A percentile compares a stretch with the other conserved stretches of the same genome.
Evolutionary conservation across 768 basidiomycete genomes (phyloP).

Genomic region (Phylloporus arenicola): DNA sequence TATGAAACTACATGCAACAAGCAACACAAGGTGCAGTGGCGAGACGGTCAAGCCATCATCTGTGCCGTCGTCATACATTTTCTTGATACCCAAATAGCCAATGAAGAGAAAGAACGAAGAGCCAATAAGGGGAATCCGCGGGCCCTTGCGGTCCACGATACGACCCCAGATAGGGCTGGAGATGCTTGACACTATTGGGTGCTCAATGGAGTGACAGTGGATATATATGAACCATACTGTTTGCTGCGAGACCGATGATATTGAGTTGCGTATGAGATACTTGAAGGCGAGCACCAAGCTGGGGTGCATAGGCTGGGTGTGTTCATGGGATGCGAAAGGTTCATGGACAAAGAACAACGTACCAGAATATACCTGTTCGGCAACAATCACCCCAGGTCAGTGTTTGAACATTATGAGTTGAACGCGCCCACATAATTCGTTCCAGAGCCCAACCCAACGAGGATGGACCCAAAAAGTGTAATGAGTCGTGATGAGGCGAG

Average conservation of each 20-base stretch:
- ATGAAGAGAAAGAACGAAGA: constrained; percentile 57
- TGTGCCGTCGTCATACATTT: constrained; percentile 56
- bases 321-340: neutral
- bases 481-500: constrained; percentile 40
- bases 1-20: constrained; percentile 60
- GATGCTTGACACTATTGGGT: constrained; percentile 58
- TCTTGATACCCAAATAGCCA: constrained; percentile 75
- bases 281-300: constrained; percentile 69
- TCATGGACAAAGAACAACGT: neutral
- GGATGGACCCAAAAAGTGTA: constrained; percentile 50
- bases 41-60: constrained; percentile 36
- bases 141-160: constrained; percentile 70
- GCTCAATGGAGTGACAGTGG: neutral
- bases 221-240: constrained; percentile 40
- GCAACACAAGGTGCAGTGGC: constrained; percentile 38
- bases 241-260: constrained; percentile 69
- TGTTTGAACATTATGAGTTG: neutral
- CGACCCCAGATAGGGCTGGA: constrained; percentile 79
- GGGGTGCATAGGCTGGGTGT: constrained; percentile 72
- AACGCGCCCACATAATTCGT: constrained; percentile 63
- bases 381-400: neutral
- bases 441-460: constrained; percentile 60
- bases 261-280: constrained; percentile 81
- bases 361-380: constrained; percentile 29
- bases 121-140: constrained; percentile 57